Evolutionary conservation across 2,329 filamentous ascomycete genomes (phyloP), one percentile per base, ranked within the genome.

Genomic region (Colletotrichum camelliae): DNA sequence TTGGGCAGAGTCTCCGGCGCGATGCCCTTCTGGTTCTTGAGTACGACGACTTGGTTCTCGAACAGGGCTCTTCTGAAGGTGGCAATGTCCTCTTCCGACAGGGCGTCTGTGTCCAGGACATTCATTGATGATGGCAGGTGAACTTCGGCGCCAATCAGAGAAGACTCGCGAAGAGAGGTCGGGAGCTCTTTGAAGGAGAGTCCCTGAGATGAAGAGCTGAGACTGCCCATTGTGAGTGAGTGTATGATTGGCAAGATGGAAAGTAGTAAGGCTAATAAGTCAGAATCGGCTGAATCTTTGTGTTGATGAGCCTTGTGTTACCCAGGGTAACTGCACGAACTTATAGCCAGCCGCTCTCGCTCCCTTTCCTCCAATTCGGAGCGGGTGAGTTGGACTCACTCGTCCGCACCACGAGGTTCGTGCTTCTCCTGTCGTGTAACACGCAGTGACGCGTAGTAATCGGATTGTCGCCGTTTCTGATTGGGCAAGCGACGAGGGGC

Each of bases 371-470:
- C 43, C n/a, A 4, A 2, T 15, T 52, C n/a, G 6, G n/a, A 52
- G 43, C n/a, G 43, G 43, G 6, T 13, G 43, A 52, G 10, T 13
- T 1, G 43, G 6, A 21, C n/a, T 52, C 10, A 21, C 43, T 52
- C n/a, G 10, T 52, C 43, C 43, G 43, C 43, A 52, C 10, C 43
- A 21, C n/a, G n/a, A 52, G 5, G 10, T 21, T 52, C 18, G 43
- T 52, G 43, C 43, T 52, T 52, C 43, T 52, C 43, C 43, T 52
- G 43, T 52, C 43, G n/a, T 21, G 43, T 21, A 52, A 52, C 43
- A 52, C 43, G 43, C 43, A 52, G 43, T 52, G 43, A 52, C 43
- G n/a, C 43, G 10, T 52, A 52, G n/a, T 21, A 52, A 52, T 52
- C 43, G n/a, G 6, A 52, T 52, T 52, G 43, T 21, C 6, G 43